Evolutionary conservation across 805 yeast genomes (phyloP), one percentile per base, ranked within the genome.

Genomic region (Saccharomycopsis microspora): DNA sequence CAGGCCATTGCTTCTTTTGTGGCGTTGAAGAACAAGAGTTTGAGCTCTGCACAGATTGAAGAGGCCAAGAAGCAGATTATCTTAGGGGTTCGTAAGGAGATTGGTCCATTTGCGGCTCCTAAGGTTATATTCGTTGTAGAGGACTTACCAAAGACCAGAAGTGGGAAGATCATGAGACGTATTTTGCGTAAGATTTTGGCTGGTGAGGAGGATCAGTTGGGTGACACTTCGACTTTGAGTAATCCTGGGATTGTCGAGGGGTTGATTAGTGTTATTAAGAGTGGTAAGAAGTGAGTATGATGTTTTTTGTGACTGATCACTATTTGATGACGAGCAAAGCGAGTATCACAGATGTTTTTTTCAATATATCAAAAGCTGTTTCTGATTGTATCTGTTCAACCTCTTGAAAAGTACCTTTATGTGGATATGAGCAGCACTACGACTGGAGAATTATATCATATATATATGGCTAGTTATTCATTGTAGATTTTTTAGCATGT

Each of bases 51-150:
- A 64, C 82, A 78, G 56, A 62, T 74, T 32, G 64, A 64, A 40
- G 75, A 72, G 3, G 69, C 76, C 53, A 80, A 80, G 65, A 78
- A 74, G 60, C 82, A 78, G 56, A 68, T 83, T 60, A 65, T 82
- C 41, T 60, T 82, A 57, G 80, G 82, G 32, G 90, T 83, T 38
- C 73, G 93, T 65, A 77, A 75, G 57, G 87, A 81, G 63, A 83
- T 83, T 60, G 93, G 93, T 33, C 90, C 93, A 48, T 83, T 83
- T 66, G 93, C 93, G 37, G 87, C 90, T 41, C 93, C 93, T 55
- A 83, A 83, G 66, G 64, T 78, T 42, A 80, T 84, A 53, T 70
- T 83, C 41, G 64, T 83, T 47, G 90, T 83, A 45, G 76, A 75
- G 57, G 93, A 83, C 62, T 76, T 83, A 64, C 93, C 93, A 60